Evolutionary conservation across 805 yeast genomes (phyloP).

Genomic region (Teunomyces pallodes): DNA sequence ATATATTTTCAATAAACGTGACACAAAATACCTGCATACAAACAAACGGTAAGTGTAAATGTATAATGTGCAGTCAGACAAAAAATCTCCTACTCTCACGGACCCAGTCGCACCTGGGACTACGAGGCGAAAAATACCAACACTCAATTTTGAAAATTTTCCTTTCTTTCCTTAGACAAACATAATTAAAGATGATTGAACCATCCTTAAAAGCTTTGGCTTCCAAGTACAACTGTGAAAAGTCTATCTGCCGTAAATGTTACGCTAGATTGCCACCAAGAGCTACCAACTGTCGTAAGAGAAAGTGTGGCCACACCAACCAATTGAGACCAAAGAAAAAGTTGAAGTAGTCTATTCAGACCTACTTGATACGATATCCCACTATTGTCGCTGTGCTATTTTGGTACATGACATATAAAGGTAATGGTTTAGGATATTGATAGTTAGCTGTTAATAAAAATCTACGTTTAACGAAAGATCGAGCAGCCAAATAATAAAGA

Average conservation of each 20-base stretch:
- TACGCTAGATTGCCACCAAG: constrained; percentile 99
- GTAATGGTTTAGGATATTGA: constrained; percentile 2
- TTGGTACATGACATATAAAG: background rate
- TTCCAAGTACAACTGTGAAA: constrained; percentile 99
- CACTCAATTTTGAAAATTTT: constrained; percentile 1
- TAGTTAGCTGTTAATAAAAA: constrained; percentile 5
- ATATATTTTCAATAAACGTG: background rate
- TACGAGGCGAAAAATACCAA: constrained; percentile 1
- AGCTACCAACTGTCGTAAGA: constrained; percentile 99
- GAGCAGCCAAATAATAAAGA: background rate
- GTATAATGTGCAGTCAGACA: background rate
- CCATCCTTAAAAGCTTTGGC: constrained; percentile 99
- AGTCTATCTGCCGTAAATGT: constrained; percentile 98
- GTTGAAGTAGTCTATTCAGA: constrained; percentile 70
- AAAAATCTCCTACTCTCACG: background rate
- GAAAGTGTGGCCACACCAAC: constrained; percentile 99
- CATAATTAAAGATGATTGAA: constrained; percentile 69
- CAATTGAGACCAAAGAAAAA: constrained; percentile 99
- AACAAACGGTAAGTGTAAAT: background rate
- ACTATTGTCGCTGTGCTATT: background rate
- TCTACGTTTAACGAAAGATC: constrained; percentile 2
- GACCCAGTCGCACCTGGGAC: background rate
- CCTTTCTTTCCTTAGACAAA: constrained; percentile 6
- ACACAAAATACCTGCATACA: background rate
- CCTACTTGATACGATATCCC: constrained; percentile 1